Evolutionary conservation across 2,329 filamentous ascomycete genomes (phyloP), one percentile per base, ranked within the genome.

Genomic region (Meredithiella fracta): DNA sequence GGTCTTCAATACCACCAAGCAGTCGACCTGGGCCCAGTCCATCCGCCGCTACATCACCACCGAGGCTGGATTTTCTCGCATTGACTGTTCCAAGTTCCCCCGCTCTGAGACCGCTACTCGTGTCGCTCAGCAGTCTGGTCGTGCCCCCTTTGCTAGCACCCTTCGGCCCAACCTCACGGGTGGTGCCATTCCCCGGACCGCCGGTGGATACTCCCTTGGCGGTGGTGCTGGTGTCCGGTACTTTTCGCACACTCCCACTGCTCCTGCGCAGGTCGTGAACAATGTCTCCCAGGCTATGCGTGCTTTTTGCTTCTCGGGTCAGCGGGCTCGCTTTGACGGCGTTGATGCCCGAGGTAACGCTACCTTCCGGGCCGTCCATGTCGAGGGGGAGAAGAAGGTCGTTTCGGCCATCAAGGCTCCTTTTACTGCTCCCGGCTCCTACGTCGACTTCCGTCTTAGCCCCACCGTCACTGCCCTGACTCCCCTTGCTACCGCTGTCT

Each of bases 261-360:
- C 83, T 6, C 89, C 88, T 40, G 88, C 90, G 1, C 87, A 97
- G 67, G 88, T 97, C 50, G 79, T 97, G 53, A 85, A 92, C 67
- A 95, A 95, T 68, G 91, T 96, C n/a, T 94, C 88, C 11, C 83
- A 89, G 62, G 92, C 89, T 3, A 83, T 97, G 64, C 82, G 92
- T 55, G 90, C 89, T 11, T 96, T 98, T 69, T 84, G 87, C 70
- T 75, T 95, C n/a, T 89, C 86, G 0, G 92, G 92, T 0, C 82
- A 94, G 64, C 92, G 90, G 67, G 83, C 85, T 8, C 85, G 86
- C 58, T 96, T 90, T 63, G 86, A 95, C 66, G 91, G 91, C 11
- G 67, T 84, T 47, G 81, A 83, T 55, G 69, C 78, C 15, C 80
- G 76, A 9, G 90, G 90, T 47, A 82, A 90, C 68, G 85, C 85